These are phyloP conservation scores for Acanthamoeba healyi DNA, from an alignment of 208 protist species.

Conservation along the genomic window DNA sequence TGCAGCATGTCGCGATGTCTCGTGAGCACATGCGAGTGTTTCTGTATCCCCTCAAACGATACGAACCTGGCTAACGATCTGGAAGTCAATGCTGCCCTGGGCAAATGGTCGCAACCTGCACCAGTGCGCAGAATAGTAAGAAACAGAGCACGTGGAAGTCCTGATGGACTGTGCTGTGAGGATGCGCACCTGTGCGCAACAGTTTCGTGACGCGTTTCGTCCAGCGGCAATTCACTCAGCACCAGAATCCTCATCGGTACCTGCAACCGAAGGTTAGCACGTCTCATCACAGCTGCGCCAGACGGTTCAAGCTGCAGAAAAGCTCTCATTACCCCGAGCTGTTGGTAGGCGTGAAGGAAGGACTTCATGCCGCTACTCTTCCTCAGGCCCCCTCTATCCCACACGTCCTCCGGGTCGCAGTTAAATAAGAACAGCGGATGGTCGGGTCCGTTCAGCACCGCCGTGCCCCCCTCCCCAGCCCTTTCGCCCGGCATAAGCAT, in stretches of 20 bases:
- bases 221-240: constrained; percentile 34
- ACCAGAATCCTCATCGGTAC: constrained; percentile 32
- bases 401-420: constrained; percentile 59
- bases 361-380: constrained; percentile 33
- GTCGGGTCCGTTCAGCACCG: constrained; percentile 8
- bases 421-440: constrained; percentile 63
- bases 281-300: no score
- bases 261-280: not conserved
- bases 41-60: no score
- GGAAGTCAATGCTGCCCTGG: constrained; percentile 7
- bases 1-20: not conserved
- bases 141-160: no score
- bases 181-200: not conserved
- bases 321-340: constrained; percentile 14
- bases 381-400: not conserved
- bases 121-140: not conserved
- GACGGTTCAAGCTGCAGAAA: not conserved
- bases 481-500: not conserved
- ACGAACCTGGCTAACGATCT: constrained; percentile 9
- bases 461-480: not conserved
- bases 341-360: constrained; percentile 67
- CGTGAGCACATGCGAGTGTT: no score
- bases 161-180: no score
- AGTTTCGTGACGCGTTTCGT: constrained; percentile 33
- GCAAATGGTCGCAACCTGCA: not conserved